phyloP scores from a whole-genome alignment of 2,329 filamentous ascomycete genomes.

The Amylocarpus encephaloides region DNA sequence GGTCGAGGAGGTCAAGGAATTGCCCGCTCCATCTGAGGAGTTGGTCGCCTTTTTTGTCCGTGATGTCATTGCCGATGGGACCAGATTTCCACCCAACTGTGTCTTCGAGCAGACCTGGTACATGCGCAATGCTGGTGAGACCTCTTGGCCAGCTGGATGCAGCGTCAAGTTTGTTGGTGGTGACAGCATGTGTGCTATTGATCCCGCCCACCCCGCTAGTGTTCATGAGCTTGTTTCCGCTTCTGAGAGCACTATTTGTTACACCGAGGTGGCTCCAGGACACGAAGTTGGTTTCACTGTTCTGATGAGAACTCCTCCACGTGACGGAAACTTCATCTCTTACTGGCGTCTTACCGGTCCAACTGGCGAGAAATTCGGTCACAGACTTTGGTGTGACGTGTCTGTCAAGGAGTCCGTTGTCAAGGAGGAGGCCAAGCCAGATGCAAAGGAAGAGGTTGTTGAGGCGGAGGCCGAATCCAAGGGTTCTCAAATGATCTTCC shows the following conservation, averaged over 20 bases:
- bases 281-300: constrained; percentile 77
- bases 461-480: constrained; percentile 25
- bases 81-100: constrained; percentile 60
- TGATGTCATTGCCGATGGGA: constrained; percentile 76
- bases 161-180: constrained; percentile 87
- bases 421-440: constrained; percentile 29
- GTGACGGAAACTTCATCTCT: constrained; percentile 75
- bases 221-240: constrained; percentile 70
- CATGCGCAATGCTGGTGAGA: constrained; percentile 74
- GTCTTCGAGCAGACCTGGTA: constrained; percentile 90
- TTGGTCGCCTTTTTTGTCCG: constrained; percentile 66
- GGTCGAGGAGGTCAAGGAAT: constrained; percentile 31
- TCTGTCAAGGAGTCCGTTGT: constrained; percentile 48
- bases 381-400: constrained; percentile 93
- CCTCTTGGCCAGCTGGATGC: constrained; percentile 81
- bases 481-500: constrained; percentile 85
- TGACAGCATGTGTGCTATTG: constrained; percentile 92
- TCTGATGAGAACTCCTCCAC: constrained; percentile 70
- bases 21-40: constrained; percentile 29
- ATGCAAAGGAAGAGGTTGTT: constrained; percentile 27
- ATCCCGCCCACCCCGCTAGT: constrained; percentile 72
- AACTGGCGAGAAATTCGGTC: constrained; percentile 77
- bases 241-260: constrained; percentile 74
- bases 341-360: constrained; percentile 91
- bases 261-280: constrained; percentile 62